Evolutionary conservation across 306 rosid genomes (phyloP).

Genomic region (Begonia loranthoides): DNA sequence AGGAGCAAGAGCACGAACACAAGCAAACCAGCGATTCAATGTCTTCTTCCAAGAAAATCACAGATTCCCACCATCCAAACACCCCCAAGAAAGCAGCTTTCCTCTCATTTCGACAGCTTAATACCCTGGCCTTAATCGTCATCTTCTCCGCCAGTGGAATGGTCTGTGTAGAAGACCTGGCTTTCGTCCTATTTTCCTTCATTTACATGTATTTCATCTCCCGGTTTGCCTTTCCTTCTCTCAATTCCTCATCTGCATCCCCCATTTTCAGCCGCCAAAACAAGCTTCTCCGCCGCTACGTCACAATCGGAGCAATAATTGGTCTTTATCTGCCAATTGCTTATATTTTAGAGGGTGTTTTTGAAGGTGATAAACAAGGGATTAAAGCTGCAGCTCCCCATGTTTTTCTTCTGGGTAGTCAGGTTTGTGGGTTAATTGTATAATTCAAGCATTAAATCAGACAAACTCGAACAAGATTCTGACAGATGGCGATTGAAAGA

Average conservation of each 20-base stretch:
- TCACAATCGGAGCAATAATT: constrained; percentile 30
- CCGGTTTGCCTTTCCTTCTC: constrained; percentile 35
- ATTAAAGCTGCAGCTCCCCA: constrained; percentile 82
- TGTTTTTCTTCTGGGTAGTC: constrained; percentile 69
- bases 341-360: constrained; percentile 53
- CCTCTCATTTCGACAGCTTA: constrained; percentile 53
- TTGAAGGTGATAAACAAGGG: constrained; percentile 67
- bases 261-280: constrained; percentile 27
- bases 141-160: constrained; percentile 63
- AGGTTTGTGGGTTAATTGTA: constrained; percentile 12
- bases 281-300: constrained; percentile 46
- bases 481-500: too few relatives aligned
- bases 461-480: too few relatives aligned
- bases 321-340: constrained; percentile 70
- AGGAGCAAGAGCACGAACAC: constrained; percentile 31
- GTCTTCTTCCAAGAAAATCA: constrained; percentile 7
- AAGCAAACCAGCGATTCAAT: constrained; percentile 21
- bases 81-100: constrained; percentile 2
- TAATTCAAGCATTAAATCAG: too few relatives aligned
- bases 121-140: constrained; percentile 31
- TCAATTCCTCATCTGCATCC: constrained; percentile 21
- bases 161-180: constrained; percentile 45
- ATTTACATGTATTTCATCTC: constrained; percentile 53
- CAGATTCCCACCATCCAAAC: not conserved
- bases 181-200: constrained; percentile 39